Percentiles rank a stretch among this genome's conserved stretches.
phyloP scores from a whole-genome alignment of 2,329 filamentous ascomycete species.

The Colletotrichum higginsianum region DNA sequence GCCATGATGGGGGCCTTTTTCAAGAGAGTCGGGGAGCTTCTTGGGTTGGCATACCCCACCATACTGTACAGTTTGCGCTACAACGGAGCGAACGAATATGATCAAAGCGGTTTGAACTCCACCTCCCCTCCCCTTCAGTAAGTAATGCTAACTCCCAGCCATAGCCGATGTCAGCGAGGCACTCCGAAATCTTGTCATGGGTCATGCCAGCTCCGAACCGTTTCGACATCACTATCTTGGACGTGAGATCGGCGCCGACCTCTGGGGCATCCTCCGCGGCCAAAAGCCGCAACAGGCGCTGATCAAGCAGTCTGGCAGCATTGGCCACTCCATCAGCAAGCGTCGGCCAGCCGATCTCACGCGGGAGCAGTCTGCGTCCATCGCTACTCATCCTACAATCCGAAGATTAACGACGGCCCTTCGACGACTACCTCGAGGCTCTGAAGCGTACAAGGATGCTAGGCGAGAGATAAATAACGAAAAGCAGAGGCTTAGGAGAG shows the following conservation, averaged over 20 bases:
- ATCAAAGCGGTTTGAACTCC: background rate
- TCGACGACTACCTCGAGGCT: background rate
- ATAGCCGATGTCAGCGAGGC: background rate
- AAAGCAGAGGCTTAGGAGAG: slow-evolving; percentile 43
- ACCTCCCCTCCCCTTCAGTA: background rate
- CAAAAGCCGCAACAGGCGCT: background rate
- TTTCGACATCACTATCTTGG: slow-evolving; percentile 7
- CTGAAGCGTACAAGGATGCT: slow-evolving; percentile 26
- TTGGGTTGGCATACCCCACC: background rate
- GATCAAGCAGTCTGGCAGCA: slow-evolving; percentile 1
- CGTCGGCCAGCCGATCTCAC: background rate
- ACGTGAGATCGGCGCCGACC: background rate
- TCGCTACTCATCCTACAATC: background rate
- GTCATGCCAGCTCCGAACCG: background rate
- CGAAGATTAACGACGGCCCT: background rate
- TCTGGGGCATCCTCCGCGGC: background rate
- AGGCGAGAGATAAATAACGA: slow-evolving; percentile 25
- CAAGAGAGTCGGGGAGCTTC: background rate
- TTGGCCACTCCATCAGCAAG: background rate
- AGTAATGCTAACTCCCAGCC: background rate
- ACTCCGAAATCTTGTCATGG: background rate
- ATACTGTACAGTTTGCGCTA: slow-evolving; percentile 16
- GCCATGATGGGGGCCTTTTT: background rate
- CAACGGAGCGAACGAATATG: background rate
- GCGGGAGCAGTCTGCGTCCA: background rate